These are phyloP conservation scores for Cladorrhinum samala DNA, from an alignment of 495 filamentous ascomycete species.

Conservation along the genomic window DNA sequence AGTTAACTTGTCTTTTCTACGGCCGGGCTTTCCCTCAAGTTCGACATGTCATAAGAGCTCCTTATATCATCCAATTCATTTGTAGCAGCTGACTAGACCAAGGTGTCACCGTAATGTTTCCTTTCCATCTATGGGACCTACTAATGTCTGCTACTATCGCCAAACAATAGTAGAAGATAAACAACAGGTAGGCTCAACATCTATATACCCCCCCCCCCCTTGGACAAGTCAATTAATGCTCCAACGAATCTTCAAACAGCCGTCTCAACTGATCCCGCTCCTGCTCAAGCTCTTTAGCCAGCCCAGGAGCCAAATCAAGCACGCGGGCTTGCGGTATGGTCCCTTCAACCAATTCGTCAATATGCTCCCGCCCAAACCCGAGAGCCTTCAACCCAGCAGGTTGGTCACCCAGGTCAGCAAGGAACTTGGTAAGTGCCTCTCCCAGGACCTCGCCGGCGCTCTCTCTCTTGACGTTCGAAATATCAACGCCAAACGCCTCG, in stretches of 20 bases:
- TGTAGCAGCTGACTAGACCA: no score
- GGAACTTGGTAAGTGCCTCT: conserved; percentile 73
- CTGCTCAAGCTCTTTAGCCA: conserved; percentile 67
- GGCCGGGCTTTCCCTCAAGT: no score
- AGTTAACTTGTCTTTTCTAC: no score
- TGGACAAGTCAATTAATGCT: no score
- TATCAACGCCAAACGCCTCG: conserved; percentile 85
- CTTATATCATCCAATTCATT: no score
- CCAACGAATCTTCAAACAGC: conserved; percentile 46
- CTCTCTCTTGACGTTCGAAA: conserved; percentile 75
- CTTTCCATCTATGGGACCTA: no score
- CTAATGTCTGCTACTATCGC: no score
- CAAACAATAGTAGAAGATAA: no score
- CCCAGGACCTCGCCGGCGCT: conserved; percentile 80
- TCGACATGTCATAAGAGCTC: no score
- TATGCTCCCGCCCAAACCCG: conserved; percentile 67
- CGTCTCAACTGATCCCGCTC: conserved; percentile 44
- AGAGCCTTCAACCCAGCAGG: conserved; percentile 77
- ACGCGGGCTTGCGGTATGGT: conserved; percentile 89
- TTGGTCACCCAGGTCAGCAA: conserved; percentile 80
- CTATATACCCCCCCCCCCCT: no score
- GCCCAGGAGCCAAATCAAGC: conserved; percentile 80
- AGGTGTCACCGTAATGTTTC: no score
- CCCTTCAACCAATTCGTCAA: conserved; percentile 82
- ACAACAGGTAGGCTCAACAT: no score